Conservation (phyloP, 305 asterid genomes). For the Plantago rigida region DNA sequence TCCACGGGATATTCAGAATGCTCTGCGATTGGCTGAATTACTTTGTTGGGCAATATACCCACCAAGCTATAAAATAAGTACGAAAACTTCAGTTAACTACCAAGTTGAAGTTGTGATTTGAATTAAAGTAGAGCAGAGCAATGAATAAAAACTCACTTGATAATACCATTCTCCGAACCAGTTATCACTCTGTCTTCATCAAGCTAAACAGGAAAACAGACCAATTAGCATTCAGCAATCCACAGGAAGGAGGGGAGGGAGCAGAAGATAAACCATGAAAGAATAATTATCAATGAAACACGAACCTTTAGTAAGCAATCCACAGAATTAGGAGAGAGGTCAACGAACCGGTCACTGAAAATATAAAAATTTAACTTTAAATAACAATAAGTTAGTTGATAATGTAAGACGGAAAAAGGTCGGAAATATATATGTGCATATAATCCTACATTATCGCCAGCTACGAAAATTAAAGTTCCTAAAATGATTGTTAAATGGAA, state of each 20-base stretch:
- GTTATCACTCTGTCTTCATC: constrained; percentile 88
- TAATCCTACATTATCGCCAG: constrained; percentile 12
- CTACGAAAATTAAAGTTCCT: constrained; percentile 2
- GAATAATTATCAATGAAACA: constrained; percentile 8
- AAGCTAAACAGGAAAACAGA: constrained; percentile 36
- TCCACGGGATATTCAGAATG: constrained; percentile 82
- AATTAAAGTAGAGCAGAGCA: not conserved
- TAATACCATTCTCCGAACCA: constrained; percentile 80
- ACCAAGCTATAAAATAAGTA: constrained; percentile 49
- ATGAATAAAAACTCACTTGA: constrained; percentile 41
- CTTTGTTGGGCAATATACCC: constrained; percentile 78
- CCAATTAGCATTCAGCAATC: not conserved
- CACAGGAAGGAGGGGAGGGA: constrained; percentile 2
- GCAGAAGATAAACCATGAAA: not conserved
- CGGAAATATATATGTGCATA: constrained; percentile 5
- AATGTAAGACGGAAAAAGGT: constrained; percentile 8
- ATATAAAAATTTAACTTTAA: constrained; percentile 25
- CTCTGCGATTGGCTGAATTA: constrained; percentile 88
- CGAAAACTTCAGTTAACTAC: constrained; percentile 11
- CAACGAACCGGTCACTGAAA: constrained; percentile 79
- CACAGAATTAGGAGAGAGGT: constrained; percentile 68
- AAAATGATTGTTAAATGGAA: not conserved
- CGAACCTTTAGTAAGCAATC: constrained; percentile 77
- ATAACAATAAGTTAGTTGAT: constrained; percentile 22
- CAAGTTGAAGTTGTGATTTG: constrained; percentile 5